Evolutionary conservation across 208 protist genomes (phyloP), one percentile per base, ranked within the genome.

Genomic region (Leishmania amazonensis): DNA sequence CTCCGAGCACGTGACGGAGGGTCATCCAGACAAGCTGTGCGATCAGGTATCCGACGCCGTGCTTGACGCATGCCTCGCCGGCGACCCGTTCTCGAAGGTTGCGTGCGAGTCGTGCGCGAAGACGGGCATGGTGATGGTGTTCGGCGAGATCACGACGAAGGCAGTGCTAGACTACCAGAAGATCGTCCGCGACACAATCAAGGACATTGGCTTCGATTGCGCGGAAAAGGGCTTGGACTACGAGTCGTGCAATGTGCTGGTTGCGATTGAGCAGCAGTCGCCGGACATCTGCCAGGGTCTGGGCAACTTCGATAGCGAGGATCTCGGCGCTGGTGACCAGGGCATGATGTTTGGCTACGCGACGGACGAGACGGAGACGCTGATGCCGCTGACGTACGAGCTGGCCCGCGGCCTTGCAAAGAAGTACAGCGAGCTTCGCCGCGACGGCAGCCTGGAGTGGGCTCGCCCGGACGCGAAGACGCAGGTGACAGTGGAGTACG

Each of bases 301-400:
- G 71, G 98, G 99, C 90, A 88, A 99, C 71, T 96, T 98, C 81
- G 81, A 93, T 47, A 90, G 94, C 58, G 97, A 99, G 85, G 94
- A 99, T 80, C 89, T 99, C 79, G 99, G 99, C 79, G 99, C 99
- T 78, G 99, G 99, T 83, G 99, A 99, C 87, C 99, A 99, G 91
- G 99, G 99, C 75, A 96, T 99, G 92, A 99, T 99, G 99, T 99
- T 99, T 87, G 99, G 99, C 73, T 99, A 99, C 88, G 99, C 99
- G 58, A 99, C 99, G 60, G 96, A 99, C 90, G 99, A 99, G 95
- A 99, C 99, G 68, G 89, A 93, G 81, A 97, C 99, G 83, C 80
- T 99, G 38, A 99, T 99, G 98, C 99, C 99, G 70, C 87, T 99
- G 65, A 99, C 99, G 57, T 99, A 99, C 88, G 87, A 98, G 76